Evolutionary conservation across 192 early-diverging fungal genomes (phyloP).

Genomic region (Mortierella alpina): DNA sequence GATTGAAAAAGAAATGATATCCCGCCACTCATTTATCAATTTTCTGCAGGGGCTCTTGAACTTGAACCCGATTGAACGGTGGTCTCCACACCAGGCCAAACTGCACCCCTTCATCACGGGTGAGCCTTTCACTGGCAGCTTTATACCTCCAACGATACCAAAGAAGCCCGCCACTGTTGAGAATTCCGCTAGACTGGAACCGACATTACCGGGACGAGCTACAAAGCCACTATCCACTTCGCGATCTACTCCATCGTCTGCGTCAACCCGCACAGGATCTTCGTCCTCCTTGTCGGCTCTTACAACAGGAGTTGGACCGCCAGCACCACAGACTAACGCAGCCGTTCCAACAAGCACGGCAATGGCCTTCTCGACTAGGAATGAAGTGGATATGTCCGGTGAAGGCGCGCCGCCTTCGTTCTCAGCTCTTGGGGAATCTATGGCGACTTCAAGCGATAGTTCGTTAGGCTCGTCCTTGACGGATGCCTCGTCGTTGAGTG

Average conservation of each 20-base stretch:
- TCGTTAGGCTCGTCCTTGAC: slow-evolving; percentile 7
- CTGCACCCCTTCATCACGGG: slow-evolving; percentile 97
- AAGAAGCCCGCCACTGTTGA: slow-evolving; percentile 42
- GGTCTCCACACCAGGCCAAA: slow-evolving; percentile 95
- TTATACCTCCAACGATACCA: slow-evolving; percentile 65
- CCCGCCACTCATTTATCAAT: slow-evolving; percentile 85
- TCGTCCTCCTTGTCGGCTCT: not conserved
- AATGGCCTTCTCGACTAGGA: not conserved
- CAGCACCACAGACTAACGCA: not conserved
- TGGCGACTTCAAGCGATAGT: slow-evolving; percentile 15
- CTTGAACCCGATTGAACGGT: slow-evolving; percentile 91
- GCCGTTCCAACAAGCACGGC: not conserved
- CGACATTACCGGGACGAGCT: slow-evolving; percentile 31
- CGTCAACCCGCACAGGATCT: not conserved
- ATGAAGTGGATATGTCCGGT: not conserved
- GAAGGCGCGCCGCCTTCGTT: not conserved
- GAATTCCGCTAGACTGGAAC: slow-evolving; percentile 40
- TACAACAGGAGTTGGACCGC: not conserved
- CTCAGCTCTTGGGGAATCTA: not conserved
- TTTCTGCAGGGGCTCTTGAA: slow-evolving; percentile 92
- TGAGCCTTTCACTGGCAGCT: slow-evolving; percentile 78
- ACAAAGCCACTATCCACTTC: slow-evolving; percentile 25
- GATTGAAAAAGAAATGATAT: slow-evolving; percentile 81
- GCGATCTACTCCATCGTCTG: slow-evolving; percentile 14
- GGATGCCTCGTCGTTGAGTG: slow-evolving; percentile 12